Percentiles rank a stretch among this genome's conserved stretches.
Conservation (phyloP, 495 filamentous ascomycete genomes). For the Penicillium crystallinum region DNA sequence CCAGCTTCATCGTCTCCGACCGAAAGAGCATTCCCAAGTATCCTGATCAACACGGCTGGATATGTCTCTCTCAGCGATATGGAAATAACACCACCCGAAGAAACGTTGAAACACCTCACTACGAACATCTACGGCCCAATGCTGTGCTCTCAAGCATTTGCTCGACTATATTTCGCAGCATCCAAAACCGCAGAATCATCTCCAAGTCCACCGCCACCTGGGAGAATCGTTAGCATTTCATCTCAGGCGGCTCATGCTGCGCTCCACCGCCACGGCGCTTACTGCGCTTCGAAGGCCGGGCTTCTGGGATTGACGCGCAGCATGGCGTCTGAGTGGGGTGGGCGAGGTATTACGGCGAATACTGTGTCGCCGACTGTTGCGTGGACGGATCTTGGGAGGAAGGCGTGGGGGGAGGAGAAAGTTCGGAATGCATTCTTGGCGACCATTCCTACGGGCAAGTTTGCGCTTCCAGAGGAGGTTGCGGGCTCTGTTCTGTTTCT, state of each 20-base stretch:
- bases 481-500: slow-evolving; percentile 36
- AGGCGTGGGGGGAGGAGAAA: slow-evolving; percentile 33
- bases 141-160: slow-evolving; percentile 42
- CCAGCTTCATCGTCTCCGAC: slow-evolving; percentile 12
- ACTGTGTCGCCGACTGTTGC: slow-evolving; percentile 38
- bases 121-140: slow-evolving; percentile 36
- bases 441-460: slow-evolving; percentile 36
- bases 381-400: slow-evolving; percentile 37
- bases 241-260: slow-evolving; percentile 38
- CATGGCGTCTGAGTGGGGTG: slow-evolving; percentile 45
- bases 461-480: slow-evolving; percentile 40
- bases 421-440: slow-evolving; percentile 33
- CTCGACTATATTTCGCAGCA: slow-evolving; percentile 29
- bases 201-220: slow-evolving; percentile 22
- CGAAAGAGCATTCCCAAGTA: slow-evolving; percentile 28
- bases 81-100: slow-evolving; percentile 33
- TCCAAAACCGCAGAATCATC: slow-evolving; percentile 14
- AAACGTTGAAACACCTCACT: slow-evolving; percentile 37
- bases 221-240: slow-evolving; percentile 34
- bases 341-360: slow-evolving; percentile 33
- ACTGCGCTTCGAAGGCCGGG: slow-evolving; percentile 46
- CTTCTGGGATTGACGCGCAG: slow-evolving; percentile 42
- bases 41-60: slow-evolving; percentile 40
- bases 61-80: slow-evolving; percentile 40
- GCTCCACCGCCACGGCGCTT: slow-evolving; percentile 39